Base-by-base conservation (phyloP, 345 rosid genomes). In the Raphanus sativus region DNA sequence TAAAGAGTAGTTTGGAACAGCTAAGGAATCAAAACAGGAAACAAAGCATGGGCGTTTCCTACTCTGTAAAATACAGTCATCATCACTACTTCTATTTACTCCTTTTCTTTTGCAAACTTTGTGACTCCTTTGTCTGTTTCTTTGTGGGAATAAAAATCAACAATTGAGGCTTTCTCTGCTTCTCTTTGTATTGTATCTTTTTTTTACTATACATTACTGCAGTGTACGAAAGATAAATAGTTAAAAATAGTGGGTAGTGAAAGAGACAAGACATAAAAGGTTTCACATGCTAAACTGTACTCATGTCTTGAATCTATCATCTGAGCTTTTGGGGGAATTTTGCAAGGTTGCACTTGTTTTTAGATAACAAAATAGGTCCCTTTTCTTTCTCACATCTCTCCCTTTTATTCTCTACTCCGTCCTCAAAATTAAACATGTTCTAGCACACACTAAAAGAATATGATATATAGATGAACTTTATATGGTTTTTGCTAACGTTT, bases 201-300 rank as follows among this genome's bases (percentile, higher is more conserved):
- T 12, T 50, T 4, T 52, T 7, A 5, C 24, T 16, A 3, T 30
- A 65, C 62, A 71, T 30, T 58, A 58, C 42, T 7, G 24, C 40
- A 78, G 42, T 36, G 77, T 56, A 68, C 56, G 78, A 81, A 75
- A 76, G 55, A 15, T 10, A 38, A 66, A 59, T 58, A 77, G 76
- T 40, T 77, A 54, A 38, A 38, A 34, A 16, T 63, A 69, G 76
- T 69, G 72, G 80, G 76, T 40, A 66, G 80, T 64, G 80, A 74
- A 58, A 75, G 80, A 65, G 83, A 75, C 76, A 3, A n/a, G 77
- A 70, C 77, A 64, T 71, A 70, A 72, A 68, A 74, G 70, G 70
- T 73, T 74, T 69, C 75, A 77, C 75, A 67, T 72, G 81, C 63
- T 65, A 64, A 69, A 69, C 72, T 77, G 65, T 69, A 72, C 62